These are phyloP conservation scores for Fraxinus latifolia DNA, from an alignment of 305 asterid species.

Conservation along the genomic window DNA sequence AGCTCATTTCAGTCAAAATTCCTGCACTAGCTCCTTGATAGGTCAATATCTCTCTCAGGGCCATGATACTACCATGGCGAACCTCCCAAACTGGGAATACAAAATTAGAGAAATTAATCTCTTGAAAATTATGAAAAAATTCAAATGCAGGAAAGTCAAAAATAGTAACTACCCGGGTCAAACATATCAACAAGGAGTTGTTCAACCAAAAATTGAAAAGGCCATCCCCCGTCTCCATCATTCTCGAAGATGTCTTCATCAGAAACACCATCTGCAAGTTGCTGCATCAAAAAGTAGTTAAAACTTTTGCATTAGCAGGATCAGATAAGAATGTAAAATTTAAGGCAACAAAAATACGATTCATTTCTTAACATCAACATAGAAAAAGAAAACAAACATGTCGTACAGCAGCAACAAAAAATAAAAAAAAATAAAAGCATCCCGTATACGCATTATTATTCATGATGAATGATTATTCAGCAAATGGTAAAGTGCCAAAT, in stretches of 20 bases:
- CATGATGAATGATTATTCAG: background rate
- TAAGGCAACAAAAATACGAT: background rate
- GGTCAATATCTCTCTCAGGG: slow-evolving; percentile 92
- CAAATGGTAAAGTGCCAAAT: background rate
- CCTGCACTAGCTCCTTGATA: slow-evolving; percentile 96
- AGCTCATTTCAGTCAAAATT: slow-evolving; percentile 56
- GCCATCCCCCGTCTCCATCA: slow-evolving; percentile 88
- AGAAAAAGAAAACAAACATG: background rate
- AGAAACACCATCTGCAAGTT: slow-evolving; percentile 57
- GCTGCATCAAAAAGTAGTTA: slow-evolving; percentile 59
- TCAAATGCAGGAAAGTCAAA: slow-evolving; percentile 9
- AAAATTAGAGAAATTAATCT: slow-evolving; percentile 23
- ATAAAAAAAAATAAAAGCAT: background rate
- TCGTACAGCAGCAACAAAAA: background rate
- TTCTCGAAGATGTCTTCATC: slow-evolving; percentile 78
- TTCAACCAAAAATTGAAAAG: slow-evolving; percentile 83
- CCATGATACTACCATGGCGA: slow-evolving; percentile 99
- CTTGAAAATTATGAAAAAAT: slow-evolving; percentile 15
- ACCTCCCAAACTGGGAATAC: slow-evolving; percentile 87
- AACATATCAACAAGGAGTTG: slow-evolving; percentile 94
- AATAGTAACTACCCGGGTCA: slow-evolving; percentile 61
- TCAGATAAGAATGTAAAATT: slow-evolving; percentile 17
- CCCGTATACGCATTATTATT: background rate
- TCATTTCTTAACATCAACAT: background rate
- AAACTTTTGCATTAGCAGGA: slow-evolving; percentile 30